Evolutionary conservation across 176 grass and related monocot genomes (phyloP), one percentile per base, ranked within the genome.

Genomic region (Oryza australiensis): DNA sequence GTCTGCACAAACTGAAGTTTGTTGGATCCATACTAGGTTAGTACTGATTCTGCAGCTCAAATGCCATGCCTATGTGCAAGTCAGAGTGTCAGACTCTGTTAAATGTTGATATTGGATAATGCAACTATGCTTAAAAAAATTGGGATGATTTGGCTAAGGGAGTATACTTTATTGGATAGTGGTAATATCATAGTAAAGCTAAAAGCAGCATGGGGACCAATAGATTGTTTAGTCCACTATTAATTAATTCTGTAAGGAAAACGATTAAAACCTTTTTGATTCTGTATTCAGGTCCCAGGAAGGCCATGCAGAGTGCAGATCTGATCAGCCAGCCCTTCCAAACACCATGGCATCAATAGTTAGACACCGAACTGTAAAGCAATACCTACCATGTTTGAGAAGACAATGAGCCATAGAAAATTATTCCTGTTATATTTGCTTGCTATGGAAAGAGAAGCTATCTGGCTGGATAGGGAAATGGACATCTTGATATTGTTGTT

Each of bases 301-400:
- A 42, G 41, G 41, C 11, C 43, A 46, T 46, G 43, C 43, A 46
- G 15, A 53, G 48, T 53, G 16, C 16, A 20, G 48, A 53, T 53
- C 48, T 53, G 43, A 46, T 46, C 49, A 18, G 66, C 12, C 7
- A 28, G 18, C 70, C 34, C 26, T 55, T 45, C 37, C 43, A 33
- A 71, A 22, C 33, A 40, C 55, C 59, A 13, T 32, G 15, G 64
- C 12, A 7, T 27, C 23, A 27, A 64, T 79, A 79, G 10, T 48
- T 48, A 32, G 62, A 67, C 27, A 33, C 18, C n/a, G 5, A 49
- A 16, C 33, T 6, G 49, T 69, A 55, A 37, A 80, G 32, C 20
- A 80, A 69, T 57, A 55, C 46, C 20, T 73, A 65, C n/a, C 67
- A 33, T 83, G 29, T 83, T 66, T 74, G 60, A 75, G 29, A 53